Evolutionary conservation across 78 protist species (phyloP), one percentile per base, ranked within the genome.

Genomic region (Dictyostelium capitatum): DNA sequence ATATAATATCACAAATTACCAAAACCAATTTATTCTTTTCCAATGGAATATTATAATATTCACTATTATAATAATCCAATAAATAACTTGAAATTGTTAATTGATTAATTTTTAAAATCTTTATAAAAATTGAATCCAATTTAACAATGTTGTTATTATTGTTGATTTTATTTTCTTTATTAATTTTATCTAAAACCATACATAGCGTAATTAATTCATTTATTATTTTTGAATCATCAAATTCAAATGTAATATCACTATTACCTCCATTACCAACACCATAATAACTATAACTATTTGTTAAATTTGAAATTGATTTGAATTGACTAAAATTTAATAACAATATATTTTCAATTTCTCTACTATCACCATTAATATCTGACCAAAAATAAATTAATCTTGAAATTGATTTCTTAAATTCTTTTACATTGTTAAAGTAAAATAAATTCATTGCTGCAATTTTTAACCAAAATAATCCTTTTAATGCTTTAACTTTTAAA

Each of bases 401-500:
- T 37, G 43, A 37, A 37, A 37, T 37, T 2, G 43, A 37, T 37
- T 37, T 37, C 43, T 37, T 37, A 37, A 37, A 37, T 37, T 37
- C 43, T 37, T 37, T 37, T 3, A 37, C 2, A 2, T 37, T 37
- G 2, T 37, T 37, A 37, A 37, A 37, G 2, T 37, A 37, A 37
- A 37, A 37, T 37, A 37, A 37, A 2, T 37, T 37, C 43, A 37
- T 6, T 0, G 90, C 41, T 2, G 90, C 90, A 3, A 83, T 7
- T 46, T 83, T 83, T 7, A 83, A 37, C 20, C 54, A 67, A 41
- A 54, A 28, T 0, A 83, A 3, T n/a, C 81, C 90, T 4, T 3
- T 1, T 14, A 83, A 23, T 4, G 67, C 64, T 6, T n/a, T 15
- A 56, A 83, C 20, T 3, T 64, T n/a, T 30, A 67, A 37, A 37